Evolutionary conservation across 805 yeast genomes (phyloP), one percentile per base, ranked within the genome.

Genomic region (Grigorovia jiainica): DNA sequence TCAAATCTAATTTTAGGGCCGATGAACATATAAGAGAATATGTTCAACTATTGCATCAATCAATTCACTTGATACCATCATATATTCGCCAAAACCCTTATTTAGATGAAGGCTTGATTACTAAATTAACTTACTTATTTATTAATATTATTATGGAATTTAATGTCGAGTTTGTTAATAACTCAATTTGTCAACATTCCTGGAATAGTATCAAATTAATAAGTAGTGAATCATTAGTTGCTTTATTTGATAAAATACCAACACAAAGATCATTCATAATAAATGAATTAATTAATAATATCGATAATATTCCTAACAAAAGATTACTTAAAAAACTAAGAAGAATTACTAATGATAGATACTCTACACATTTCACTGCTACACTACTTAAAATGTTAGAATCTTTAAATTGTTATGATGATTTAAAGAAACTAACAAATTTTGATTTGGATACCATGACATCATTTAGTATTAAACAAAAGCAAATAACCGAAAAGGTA

Each of bases 221-320:
- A 1, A 44, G 57, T 35, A 43, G 53, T 7, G 52, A 60, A 9
- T 47, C 71, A 30, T 35, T 64, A 15, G 52, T 56, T 13, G 41
- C 63, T 6, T 61, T 77, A 9, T 78, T 74, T 52, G 51, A 54
- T 29, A 55, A 52, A 16, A 54, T 67, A 38, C 59, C 64, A 1
- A 72, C 69, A 33, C 94, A 86, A 51, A 62, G 83, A 42, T 59
- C 61, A 1, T 81, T 79, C 52, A 68, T 86, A 5, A 50, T 84
- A 7, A 72, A 72, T 41, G 92, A 86, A 54, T 50, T 82, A 2
- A 50, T 81, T 10, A 59, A 70, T 2, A 72, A 71, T 42, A 60
- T 78, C 41, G 75, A 73, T 37, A 67, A 64, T 18, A 50, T 79
- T 3, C 74, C 83, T 0, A 58, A 63, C 0, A 65, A 66, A 23